These are phyloP conservation scores for Oropetium thomaeum DNA, from an alignment of 176 grass and related monocot genomes.

Conservation along the genomic window DNA sequence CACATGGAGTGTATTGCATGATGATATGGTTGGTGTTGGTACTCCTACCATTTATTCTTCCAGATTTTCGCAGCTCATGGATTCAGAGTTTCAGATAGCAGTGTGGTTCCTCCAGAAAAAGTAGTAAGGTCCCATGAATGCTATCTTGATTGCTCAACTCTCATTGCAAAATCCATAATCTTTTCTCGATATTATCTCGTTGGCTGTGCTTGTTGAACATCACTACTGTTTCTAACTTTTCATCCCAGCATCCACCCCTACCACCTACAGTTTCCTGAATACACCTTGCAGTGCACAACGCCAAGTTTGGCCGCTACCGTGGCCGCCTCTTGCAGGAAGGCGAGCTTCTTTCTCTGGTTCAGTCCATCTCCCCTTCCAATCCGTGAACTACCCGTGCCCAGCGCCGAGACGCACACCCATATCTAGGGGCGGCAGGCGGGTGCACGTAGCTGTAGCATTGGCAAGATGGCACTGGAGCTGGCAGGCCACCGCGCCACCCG, in stretches of 20 bases:
- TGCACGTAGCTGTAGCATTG: background rate
- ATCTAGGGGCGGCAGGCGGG: background rate
- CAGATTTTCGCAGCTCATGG: background rate
- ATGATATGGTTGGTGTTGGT: background rate
- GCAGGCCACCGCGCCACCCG: background rate
- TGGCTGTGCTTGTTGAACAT: background rate
- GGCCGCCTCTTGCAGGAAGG: background rate
- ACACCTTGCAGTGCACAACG: background rate
- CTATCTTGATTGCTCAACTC: background rate
- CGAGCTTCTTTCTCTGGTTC: background rate
- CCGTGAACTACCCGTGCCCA: background rate
- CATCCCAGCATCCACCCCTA: background rate
- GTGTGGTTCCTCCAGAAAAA: background rate
- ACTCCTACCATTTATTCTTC: conserved; percentile 1
- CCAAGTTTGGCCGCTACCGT: background rate
- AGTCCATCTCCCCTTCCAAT: background rate
- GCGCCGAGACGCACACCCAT: background rate
- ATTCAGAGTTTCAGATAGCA: background rate
- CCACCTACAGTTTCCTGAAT: background rate
- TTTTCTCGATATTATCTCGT: background rate
- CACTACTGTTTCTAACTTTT: background rate
- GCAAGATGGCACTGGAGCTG: background rate
- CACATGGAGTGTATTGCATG: background rate
- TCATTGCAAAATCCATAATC: background rate
- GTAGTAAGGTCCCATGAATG: background rate